These are phyloP conservation scores for Agaricus subrufescens DNA, from an alignment of 768 basidiomycete species.

Conservation along the genomic window DNA sequence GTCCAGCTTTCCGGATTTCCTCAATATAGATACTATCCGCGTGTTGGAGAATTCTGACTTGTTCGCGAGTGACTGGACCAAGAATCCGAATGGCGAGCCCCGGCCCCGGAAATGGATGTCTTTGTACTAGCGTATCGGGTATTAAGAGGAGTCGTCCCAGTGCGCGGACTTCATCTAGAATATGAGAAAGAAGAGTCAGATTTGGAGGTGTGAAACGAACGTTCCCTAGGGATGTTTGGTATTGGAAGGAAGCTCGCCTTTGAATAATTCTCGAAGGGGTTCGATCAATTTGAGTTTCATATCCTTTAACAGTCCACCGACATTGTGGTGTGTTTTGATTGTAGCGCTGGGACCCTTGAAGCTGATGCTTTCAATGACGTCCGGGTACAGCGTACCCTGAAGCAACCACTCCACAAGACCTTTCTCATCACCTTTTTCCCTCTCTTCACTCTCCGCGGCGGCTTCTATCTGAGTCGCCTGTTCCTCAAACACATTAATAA, in stretches of 20 bases:
- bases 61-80: slow-evolving; percentile 89
- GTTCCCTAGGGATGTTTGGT: no score
- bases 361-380: slow-evolving; percentile 98
- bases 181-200: slow-evolving; percentile 6
- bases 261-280: slow-evolving; percentile 95
- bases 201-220: no score
- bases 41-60: slow-evolving; percentile 86
- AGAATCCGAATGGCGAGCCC: slow-evolving; percentile 98
- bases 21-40: slow-evolving; percentile 97
- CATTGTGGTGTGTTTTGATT: slow-evolving; percentile 99
- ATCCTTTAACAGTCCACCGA: slow-evolving; percentile 91
- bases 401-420: slow-evolving; percentile 96
- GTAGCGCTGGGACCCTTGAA: slow-evolving; percentile 99
- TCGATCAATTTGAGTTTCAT: slow-evolving; percentile 99
- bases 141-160: slow-evolving; percentile 89
- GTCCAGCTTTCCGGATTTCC: slow-evolving; percentile 88
- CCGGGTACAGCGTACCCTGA: slow-evolving; percentile 97
- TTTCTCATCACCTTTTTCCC: slow-evolving; percentile 60
- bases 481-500: slow-evolving; percentile 96
- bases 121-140: slow-evolving; percentile 87
- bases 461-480: slow-evolving; percentile 89
- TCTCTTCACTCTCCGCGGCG: slow-evolving; percentile 71
- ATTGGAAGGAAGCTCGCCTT: slow-evolving; percentile 50
- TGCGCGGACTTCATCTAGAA: slow-evolving; percentile 88
- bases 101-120: slow-evolving; percentile 98